Evolutionary conservation across 2,329 filamentous ascomycete genomes (phyloP).

Genomic region (Shiraia bambusicola): DNA sequence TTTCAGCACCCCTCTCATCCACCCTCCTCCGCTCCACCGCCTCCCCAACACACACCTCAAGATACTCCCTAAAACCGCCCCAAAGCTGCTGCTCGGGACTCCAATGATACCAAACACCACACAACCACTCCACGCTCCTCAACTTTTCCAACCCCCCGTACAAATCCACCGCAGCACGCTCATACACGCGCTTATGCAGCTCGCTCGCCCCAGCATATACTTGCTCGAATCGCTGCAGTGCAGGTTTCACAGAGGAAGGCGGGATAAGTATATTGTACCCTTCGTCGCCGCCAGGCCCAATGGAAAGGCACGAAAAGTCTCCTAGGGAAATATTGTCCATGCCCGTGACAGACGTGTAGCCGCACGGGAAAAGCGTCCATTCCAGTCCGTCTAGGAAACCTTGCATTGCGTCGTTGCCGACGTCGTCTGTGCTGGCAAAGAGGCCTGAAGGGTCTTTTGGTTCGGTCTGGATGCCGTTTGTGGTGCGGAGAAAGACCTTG

Average conservation of each 20-base stretch:
- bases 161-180: constrained; percentile 6
- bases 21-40: too few relatives aligned
- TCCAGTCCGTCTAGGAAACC: not conserved
- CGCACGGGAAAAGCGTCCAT: constrained; percentile 1
- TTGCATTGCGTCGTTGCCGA: not conserved
- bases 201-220: constrained; percentile 3
- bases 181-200: constrained; percentile 2
- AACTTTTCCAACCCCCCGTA: constrained; percentile 2
- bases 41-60: constrained; percentile 2
- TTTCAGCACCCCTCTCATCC: too few relatives aligned
- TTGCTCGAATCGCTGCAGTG: constrained; percentile 1
- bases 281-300: constrained; percentile 9
- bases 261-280: constrained; percentile 4
- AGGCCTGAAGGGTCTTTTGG: not conserved
- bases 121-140: not conserved
- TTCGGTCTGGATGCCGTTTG: constrained; percentile 5
- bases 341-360: not conserved
- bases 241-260: constrained; percentile 1
- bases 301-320: not conserved
- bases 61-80: constrained; percentile 2
- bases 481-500: constrained; percentile 4
- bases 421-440: not conserved
- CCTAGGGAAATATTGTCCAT: constrained; percentile 1
- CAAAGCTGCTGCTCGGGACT: constrained; percentile 1
- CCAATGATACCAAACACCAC: not conserved